phyloP scores from a whole-genome alignment of 176 grass and related monocot species.

The Musa schizocarpa region DNA sequence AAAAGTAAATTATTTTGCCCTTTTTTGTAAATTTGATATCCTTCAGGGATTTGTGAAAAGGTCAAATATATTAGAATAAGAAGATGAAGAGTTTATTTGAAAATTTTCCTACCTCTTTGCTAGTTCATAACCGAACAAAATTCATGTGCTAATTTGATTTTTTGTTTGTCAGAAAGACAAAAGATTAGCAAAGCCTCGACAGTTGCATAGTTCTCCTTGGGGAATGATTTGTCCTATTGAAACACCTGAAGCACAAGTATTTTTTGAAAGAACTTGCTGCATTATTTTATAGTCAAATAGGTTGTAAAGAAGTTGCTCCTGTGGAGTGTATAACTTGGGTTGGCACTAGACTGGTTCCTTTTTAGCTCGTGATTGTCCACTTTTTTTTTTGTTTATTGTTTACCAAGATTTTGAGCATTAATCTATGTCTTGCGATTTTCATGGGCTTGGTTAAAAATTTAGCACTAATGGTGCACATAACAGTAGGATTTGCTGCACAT shows the following conservation, averaged over 20 bases:
- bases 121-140: neutral
- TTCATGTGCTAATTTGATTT: neutral
- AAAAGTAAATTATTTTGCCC: constrained; percentile 43
- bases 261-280: neutral
- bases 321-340: neutral
- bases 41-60: neutral
- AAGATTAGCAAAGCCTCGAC: constrained; percentile 87
- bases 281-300: neutral
- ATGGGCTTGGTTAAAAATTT: too few relatives aligned
- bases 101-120: neutral
- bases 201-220: constrained; percentile 97
- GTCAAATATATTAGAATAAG: neutral
- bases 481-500: too few relatives aligned
- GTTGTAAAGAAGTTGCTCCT: neutral
- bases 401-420: too few relatives aligned
- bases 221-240: constrained; percentile 99
- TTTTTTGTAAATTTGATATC: neutral
- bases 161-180: constrained; percentile 59
- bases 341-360: neutral
- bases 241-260: constrained; percentile 96
- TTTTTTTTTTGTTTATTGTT: too few relatives aligned
- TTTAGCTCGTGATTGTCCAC: neutral
- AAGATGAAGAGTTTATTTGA: neutral
- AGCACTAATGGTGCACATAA: too few relatives aligned
- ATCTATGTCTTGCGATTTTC: too few relatives aligned